phyloP scores from a whole-genome alignment of 2,329 filamentous ascomycete genomes.

The Fusarium veterinarium region DNA sequence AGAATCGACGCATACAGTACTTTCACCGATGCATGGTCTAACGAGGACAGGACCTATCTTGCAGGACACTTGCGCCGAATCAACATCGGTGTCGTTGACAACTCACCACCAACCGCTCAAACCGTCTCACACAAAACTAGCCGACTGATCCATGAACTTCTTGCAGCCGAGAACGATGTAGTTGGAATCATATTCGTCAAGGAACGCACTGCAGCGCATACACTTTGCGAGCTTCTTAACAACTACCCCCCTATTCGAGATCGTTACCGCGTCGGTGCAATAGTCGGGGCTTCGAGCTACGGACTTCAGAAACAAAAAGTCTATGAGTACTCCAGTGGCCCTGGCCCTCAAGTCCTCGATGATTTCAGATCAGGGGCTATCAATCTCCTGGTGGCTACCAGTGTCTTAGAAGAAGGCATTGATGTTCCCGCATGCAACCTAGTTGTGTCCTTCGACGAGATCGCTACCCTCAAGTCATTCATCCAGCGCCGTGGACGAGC shows the following conservation, averaged over 20 bases:
- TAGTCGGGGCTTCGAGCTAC: conserved; percentile 65
- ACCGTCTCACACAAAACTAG: conserved; percentile 68
- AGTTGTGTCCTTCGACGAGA: conserved; percentile 67
- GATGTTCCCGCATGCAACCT: conserved; percentile 74
- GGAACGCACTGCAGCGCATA: conserved; percentile 69
- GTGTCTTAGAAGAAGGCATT: conserved; percentile 75
- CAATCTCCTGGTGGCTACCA: conserved; percentile 71
- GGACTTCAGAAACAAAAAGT: conserved; percentile 54
- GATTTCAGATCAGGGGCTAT: conserved; percentile 65
- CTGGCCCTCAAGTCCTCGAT: conserved; percentile 52
- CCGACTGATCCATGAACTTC: conserved; percentile 64
- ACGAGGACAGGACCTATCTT: conserved; percentile 68
- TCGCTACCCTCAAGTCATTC: conserved; percentile 64
- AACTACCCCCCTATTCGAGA: conserved; percentile 60
- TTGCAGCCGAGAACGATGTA: conserved; percentile 54
- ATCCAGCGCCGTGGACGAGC: conserved; percentile 68
- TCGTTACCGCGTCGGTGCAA: conserved; percentile 62
- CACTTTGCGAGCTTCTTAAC: conserved; percentile 69
- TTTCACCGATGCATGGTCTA: conserved; percentile 56
- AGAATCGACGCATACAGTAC: conserved; percentile 31
- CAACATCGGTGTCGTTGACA: conserved; percentile 10
- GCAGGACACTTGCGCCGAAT: conserved; percentile 57
- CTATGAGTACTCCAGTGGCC: conserved; percentile 49
- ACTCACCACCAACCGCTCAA: conserved; percentile 15
- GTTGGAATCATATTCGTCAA: conserved; percentile 76